Conservation (phyloP, 257 asterid species). For the Przewalskia tangutica region DNA sequence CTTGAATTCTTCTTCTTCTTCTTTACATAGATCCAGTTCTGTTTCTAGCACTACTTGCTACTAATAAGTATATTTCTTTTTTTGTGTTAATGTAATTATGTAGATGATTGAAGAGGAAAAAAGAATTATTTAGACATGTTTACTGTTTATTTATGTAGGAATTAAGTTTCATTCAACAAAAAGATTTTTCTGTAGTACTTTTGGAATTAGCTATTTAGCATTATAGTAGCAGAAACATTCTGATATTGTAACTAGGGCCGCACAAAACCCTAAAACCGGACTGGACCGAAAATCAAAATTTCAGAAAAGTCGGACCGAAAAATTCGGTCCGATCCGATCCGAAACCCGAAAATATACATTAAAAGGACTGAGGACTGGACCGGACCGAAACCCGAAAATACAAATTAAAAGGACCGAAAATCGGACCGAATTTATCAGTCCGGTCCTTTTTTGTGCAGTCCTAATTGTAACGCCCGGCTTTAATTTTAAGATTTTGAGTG, state of each 20-base stretch:
- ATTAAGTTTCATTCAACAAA: background rate
- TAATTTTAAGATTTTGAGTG: background rate
- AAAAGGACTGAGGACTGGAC: too few relatives aligned
- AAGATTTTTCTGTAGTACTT: background rate
- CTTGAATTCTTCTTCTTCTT: slow-evolving; percentile 37
- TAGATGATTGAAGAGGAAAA: background rate
- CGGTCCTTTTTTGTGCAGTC: too few relatives aligned
- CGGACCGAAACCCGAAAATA: too few relatives aligned
- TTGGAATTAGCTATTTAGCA: background rate
- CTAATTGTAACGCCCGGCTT: background rate
- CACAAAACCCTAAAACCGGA: too few relatives aligned
- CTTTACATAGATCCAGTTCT: slow-evolving; percentile 10
- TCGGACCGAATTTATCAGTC: too few relatives aligned
- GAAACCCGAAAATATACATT: too few relatives aligned
- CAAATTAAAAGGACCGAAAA: too few relatives aligned
- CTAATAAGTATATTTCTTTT: background rate
- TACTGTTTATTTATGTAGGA: background rate
- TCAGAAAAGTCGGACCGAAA: too few relatives aligned
- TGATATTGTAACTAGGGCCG: background rate
- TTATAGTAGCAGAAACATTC: background rate
- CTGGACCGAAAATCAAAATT: too few relatives aligned
- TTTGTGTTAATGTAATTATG: background rate
- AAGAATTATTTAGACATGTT: background rate
- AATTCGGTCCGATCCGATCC: too few relatives aligned
- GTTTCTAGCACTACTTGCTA: background rate